These are phyloP conservation scores for Solanum medicagineum DNA, from an alignment of 257 asterid genomes.

Conservation along the genomic window DNA sequence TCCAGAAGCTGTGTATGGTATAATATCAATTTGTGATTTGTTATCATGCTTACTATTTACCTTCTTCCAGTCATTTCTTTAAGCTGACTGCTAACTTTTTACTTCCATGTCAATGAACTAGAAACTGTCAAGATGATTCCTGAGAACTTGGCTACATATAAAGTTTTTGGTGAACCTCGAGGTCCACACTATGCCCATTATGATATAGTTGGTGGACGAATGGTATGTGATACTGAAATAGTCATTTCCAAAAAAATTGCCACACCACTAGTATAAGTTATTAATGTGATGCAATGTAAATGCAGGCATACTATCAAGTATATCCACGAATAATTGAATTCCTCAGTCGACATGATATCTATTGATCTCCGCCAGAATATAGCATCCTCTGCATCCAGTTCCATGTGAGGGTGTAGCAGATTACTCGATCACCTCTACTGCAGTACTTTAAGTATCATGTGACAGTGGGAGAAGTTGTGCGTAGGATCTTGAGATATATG, in stretches of 20 bases:
- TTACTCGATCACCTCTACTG: background rate
- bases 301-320: constrained; percentile 71
- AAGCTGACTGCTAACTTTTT: constrained; percentile 4
- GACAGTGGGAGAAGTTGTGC: background rate
- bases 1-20: constrained; percentile 89
- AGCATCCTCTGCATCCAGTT: background rate
- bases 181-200: constrained; percentile 99
- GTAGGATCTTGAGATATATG: background rate
- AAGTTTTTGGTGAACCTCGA: constrained; percentile 57
- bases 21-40: background rate
- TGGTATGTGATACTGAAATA: constrained; percentile 33
- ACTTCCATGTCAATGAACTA: background rate
- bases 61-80: background rate
- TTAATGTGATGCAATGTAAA: background rate
- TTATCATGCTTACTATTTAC: background rate
- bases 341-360: constrained; percentile 39
- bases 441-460: background rate
- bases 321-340: constrained; percentile 69
- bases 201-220: constrained; percentile 84
- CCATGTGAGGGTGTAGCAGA: background rate
- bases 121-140: constrained; percentile 77
- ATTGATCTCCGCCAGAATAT: background rate
- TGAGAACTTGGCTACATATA: constrained; percentile 56
- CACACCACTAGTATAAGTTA: background rate
- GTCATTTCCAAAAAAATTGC: background rate